Percentiles rank a stretch among this genome's conserved stretches.
Evolutionary conservation across 2,329 filamentous ascomycete species (phyloP).

Genomic region (Fusarium floridanum): DNA sequence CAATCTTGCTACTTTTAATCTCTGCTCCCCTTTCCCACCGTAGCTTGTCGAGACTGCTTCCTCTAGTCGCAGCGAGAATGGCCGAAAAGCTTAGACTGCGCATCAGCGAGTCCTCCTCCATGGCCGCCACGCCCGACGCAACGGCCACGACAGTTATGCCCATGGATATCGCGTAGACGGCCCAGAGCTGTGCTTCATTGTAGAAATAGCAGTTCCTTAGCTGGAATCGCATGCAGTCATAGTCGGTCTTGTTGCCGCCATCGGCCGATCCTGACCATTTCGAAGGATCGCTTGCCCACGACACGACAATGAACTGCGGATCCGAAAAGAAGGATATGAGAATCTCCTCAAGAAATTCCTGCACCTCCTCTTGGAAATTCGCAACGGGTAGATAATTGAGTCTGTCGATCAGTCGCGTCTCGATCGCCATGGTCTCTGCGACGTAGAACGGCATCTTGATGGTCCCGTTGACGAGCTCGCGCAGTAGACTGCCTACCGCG

Average conservation of each 20-base stretch:
- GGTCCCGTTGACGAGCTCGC: slow-evolving; percentile 40
- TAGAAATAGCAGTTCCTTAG: slow-evolving; percentile 39
- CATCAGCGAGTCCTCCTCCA: slow-evolving; percentile 43
- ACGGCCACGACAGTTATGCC: slow-evolving; percentile 36
- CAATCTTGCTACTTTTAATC: slow-evolving; percentile 38
- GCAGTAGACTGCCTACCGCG: slow-evolving; percentile 35
- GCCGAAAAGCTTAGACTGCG: slow-evolving; percentile 44
- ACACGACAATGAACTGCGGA: slow-evolving; percentile 43
- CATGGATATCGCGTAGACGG: slow-evolving; percentile 43
- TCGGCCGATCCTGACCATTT: slow-evolving; percentile 19
- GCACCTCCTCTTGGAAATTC: slow-evolving; percentile 34
- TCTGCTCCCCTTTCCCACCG: slow-evolving; percentile 39
- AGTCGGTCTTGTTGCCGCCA: slow-evolving; percentile 24
- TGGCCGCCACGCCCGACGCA: slow-evolving; percentile 36
- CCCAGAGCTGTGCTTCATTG: slow-evolving; percentile 37
- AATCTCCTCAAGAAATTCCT: slow-evolving; percentile 46
- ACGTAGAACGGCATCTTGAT: slow-evolving; percentile 38
- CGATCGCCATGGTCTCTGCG: slow-evolving; percentile 33
- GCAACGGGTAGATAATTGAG: slow-evolving; percentile 39
- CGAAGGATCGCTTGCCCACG: slow-evolving; percentile 39
- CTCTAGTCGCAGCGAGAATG: slow-evolving; percentile 42
- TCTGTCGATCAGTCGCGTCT: slow-evolving; percentile 39
- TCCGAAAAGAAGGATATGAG: slow-evolving; percentile 42
- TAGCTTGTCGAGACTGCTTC: slow-evolving; percentile 41
- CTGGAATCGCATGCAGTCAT: slow-evolving; percentile 36